A percentile compares a stretch with the other conserved stretches of the same genome.
Conservation (phyloP, 805 yeast species). For the Nakazawaea peltata region DNA sequence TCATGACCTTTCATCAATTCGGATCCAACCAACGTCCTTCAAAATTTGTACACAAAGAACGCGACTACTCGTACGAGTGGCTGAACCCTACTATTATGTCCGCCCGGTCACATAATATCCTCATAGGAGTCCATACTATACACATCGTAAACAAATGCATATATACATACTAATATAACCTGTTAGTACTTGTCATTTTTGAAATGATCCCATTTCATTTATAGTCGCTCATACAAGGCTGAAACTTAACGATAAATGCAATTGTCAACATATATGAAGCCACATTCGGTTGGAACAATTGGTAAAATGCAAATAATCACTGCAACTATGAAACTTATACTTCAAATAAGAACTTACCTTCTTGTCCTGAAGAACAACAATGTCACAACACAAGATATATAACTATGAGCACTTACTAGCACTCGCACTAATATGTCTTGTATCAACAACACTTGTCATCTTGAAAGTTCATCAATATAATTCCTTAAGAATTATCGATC, state of each 20-base stretch:
- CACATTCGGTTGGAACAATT: slow-evolving; percentile 54
- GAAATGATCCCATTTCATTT: not conserved
- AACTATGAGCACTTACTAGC: no score
- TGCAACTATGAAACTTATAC: no score
- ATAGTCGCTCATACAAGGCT: slow-evolving; percentile 47
- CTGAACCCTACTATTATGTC: slow-evolving; percentile 30
- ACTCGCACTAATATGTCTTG: no score
- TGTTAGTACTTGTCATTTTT: not conserved
- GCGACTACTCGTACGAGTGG: slow-evolving; percentile 38
- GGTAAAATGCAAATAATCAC: slow-evolving; percentile 46
- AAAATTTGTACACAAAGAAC: slow-evolving; percentile 43
- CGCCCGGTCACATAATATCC: slow-evolving; percentile 38
- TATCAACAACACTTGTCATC: no score
- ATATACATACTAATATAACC: not conserved
- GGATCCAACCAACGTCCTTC: slow-evolving; percentile 32
- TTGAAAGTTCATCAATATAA: no score
- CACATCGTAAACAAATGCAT: not conserved
- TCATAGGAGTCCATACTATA: slow-evolving; percentile 4
- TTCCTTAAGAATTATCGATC: no score
- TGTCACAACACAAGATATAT: no score
- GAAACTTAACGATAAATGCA: slow-evolving; percentile 50
- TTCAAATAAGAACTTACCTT: no score
- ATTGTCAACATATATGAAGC: slow-evolving; percentile 39
- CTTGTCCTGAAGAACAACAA: no score
- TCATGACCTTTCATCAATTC: slow-evolving; percentile 44